phyloP scores from a whole-genome alignment of 2,329 filamentous ascomycete species.

The Colletotrichum limetticola region DNA sequence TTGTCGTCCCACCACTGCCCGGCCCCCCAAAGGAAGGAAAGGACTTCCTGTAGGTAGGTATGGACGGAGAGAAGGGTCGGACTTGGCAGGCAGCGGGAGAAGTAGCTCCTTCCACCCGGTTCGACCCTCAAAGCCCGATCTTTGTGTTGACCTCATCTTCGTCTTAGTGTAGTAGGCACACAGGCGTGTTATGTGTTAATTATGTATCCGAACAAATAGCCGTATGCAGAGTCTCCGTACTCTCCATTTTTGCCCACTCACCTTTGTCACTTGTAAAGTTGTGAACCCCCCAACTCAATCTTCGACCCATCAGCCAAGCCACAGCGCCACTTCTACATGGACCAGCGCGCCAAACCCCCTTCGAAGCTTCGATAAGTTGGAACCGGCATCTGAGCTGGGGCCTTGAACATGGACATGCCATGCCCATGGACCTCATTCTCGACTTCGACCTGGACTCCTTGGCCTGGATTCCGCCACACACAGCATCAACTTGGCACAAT shows the following conservation, averaged over 20 bases:
- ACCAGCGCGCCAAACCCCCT: neutral
- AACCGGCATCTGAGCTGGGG: neutral
- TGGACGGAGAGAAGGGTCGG: neutral
- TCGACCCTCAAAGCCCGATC: neutral
- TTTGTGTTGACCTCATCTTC: neutral
- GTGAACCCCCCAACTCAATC: neutral
- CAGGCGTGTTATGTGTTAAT: too few relatives aligned
- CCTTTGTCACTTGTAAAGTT: neutral
- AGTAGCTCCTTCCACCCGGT: neutral
- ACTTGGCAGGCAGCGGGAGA: slow-evolving; percentile 15
- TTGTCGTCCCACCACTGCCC: slow-evolving; percentile 28
- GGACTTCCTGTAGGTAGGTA: too few relatives aligned
- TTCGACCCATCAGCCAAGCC: slow-evolving; percentile 1
- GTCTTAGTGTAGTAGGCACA: too few relatives aligned
- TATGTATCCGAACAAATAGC: too few relatives aligned
- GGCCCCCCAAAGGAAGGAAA: neutral
- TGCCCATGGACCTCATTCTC: neutral
- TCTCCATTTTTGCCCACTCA: neutral
- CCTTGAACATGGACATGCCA: neutral
- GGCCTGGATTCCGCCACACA: neutral
- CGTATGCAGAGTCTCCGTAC: neutral
- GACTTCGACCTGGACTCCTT: neutral
- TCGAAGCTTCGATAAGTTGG: neutral
- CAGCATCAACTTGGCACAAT: neutral
- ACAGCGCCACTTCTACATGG: neutral